These are phyloP conservation scores for Mrakia gelida DNA, from an alignment of 768 basidiomycete genomes.

Conservation along the genomic window DNA sequence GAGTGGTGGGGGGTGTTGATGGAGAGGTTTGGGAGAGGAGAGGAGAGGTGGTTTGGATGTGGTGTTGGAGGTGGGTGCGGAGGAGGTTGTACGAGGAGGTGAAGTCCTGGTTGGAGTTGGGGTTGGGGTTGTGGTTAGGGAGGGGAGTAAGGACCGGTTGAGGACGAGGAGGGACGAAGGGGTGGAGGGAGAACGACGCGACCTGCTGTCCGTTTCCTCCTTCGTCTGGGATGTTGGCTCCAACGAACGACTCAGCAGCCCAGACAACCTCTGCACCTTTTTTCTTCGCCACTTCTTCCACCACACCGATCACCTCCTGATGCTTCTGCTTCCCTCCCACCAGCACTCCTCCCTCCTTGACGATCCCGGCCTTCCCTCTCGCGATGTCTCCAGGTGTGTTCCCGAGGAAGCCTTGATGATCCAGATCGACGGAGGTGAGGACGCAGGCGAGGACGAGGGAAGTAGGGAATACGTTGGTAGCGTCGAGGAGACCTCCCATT, in stretches of 20 bases:
- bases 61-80: conserved; percentile 8
- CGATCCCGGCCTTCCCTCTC: conserved; percentile 76
- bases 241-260: conserved; percentile 1
- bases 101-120: neutral
- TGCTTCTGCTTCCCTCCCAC: conserved; percentile 44
- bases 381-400: conserved; percentile 68
- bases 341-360: conserved; percentile 51
- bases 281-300: conserved; percentile 39
- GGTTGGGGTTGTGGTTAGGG: neutral
- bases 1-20: neutral
- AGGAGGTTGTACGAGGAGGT: neutral
- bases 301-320: conserved; percentile 50
- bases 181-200: conserved; percentile 10
- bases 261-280: conserved; percentile 31
- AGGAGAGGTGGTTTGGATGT: neutral
- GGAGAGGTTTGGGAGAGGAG: conserved; percentile 23
- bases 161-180: conserved; percentile 29
- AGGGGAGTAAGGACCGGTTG: conserved; percentile 31
- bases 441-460: conserved; percentile 68
- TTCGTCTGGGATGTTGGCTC: neutral
- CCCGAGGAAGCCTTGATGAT: conserved; percentile 89
- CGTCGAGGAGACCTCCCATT: conserved; percentile 87
- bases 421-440: conserved; percentile 80
- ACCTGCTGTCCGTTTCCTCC: neutral
- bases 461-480: conserved; percentile 82